Percentiles rank a stretch among this genome's conserved stretches.
phyloP scores from a whole-genome alignment of 2,329 filamentous ascomycete genomes.

The Myriosclerotinia duriaeana region DNA sequence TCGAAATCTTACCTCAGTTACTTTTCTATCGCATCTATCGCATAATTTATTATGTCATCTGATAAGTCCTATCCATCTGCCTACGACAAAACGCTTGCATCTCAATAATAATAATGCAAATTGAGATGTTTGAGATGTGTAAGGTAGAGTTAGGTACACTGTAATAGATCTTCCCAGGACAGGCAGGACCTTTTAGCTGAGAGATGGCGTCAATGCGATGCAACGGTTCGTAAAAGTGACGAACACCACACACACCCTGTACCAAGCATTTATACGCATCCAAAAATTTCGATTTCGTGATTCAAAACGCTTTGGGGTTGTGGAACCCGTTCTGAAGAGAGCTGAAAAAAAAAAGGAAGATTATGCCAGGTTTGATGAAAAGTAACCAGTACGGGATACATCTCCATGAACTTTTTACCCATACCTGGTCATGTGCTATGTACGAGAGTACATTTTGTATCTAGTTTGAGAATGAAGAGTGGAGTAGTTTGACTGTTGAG shows the following conservation, averaged over 20 bases:
- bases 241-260: not conserved
- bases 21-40: constrained; percentile 15
- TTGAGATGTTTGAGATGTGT: constrained; percentile 12
- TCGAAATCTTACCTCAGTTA: constrained; percentile 1
- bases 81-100: constrained; percentile 3
- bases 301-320: constrained; percentile 11
- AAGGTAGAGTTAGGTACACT: not conserved
- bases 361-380: constrained; percentile 3
- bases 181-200: constrained; percentile 6
- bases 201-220: constrained; percentile 20
- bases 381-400: not conserved
- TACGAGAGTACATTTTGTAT: not conserved
- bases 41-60: constrained; percentile 13
- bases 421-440: constrained; percentile 14
- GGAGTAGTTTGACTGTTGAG: not conserved
- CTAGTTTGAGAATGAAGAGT: constrained; percentile 2
- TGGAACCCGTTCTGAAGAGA: constrained; percentile 18
- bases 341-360: constrained; percentile 15
- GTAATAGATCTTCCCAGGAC: not conserved
- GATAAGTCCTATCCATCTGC: constrained; percentile 8
- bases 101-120: constrained; percentile 3
- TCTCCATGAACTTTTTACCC: constrained; percentile 2
- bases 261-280: not conserved
- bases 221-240: constrained; percentile 20
- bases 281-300: not conserved